Evolutionary conservation across 495 filamentous ascomycete species (phyloP).

Genomic region (Hypoxylon perforatum): DNA sequence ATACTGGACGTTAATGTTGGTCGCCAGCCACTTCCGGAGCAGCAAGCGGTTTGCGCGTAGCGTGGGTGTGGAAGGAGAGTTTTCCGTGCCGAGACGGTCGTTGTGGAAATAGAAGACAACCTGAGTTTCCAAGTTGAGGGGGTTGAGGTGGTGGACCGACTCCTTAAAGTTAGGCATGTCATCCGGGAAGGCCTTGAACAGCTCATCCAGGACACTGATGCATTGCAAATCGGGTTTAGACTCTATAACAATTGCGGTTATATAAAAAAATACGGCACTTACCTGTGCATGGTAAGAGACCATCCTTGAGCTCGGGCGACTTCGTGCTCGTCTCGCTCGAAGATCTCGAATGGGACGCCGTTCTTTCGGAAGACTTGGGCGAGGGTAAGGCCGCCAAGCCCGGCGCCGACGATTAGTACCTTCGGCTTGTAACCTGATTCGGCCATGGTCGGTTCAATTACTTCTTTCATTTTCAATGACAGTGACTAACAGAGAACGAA

Average conservation of each 20-base stretch:
- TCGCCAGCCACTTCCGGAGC: slow-evolving; percentile 42
- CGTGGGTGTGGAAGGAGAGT: slow-evolving; percentile 28
- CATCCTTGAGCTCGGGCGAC: slow-evolving; percentile 48
- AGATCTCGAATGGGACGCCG: slow-evolving; percentile 63
- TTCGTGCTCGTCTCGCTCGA: slow-evolving; percentile 60
- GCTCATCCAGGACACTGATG: slow-evolving; percentile 36
- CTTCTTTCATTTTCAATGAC: slow-evolving; percentile 30
- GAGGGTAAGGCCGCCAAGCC: slow-evolving; percentile 62
- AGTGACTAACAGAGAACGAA: neutral
- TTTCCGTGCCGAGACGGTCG: slow-evolving; percentile 39
- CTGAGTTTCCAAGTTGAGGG: slow-evolving; percentile 41
- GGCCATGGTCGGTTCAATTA: slow-evolving; percentile 27
- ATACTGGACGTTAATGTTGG: slow-evolving; percentile 43
- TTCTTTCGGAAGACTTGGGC: slow-evolving; percentile 64
- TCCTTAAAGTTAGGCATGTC: slow-evolving; percentile 47
- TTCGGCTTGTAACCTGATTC: slow-evolving; percentile 35
- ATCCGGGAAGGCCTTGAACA: slow-evolving; percentile 48
- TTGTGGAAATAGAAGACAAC: slow-evolving; percentile 42
- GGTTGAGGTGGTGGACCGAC: slow-evolving; percentile 47
- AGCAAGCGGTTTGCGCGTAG: slow-evolving; percentile 38
- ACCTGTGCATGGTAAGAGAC: slow-evolving; percentile 49
- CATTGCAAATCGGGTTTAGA: slow-evolving; percentile 7
- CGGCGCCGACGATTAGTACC: slow-evolving; percentile 61
- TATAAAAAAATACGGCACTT: slow-evolving; percentile 1
- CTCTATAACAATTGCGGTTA: neutral